Base-by-base conservation (phyloP, 129 eudicot species). In the Solidago caesia region DNA sequence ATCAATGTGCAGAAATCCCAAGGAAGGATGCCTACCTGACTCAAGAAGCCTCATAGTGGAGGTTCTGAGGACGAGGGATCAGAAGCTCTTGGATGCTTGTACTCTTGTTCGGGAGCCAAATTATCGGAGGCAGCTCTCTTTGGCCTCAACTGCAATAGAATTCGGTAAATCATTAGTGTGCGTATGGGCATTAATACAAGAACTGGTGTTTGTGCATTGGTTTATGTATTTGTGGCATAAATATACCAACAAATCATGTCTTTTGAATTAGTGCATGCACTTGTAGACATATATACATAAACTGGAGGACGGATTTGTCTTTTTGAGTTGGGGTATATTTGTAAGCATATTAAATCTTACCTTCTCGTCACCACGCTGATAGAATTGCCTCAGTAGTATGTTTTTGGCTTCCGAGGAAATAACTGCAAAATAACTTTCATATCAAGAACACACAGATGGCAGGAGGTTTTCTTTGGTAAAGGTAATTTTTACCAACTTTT, bases 51-150 rank as follows among this genome's bases (percentile, higher is more conserved):
- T 88, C 84, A 85, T 26, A 61, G 47, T 51, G 55, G 79, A 77
- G 75, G 59, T 14, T 82, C 79, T 4, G 91, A 86, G 57, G 91
- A 67, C 27, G 91, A 83, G 76, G 91, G 87, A 27, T 80, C 63
- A 61, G 95, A 84, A 69, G 92, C 89, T 70, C 92, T 87, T 25
- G 71, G 85, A 75, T 85, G 92, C 87, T 89, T 89, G 79, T 75
- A 44, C 59, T 80, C 90, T 48, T 79, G 91, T 84, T 87, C 92
- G 3, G 92, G 90, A 62, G 81, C 72, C 69, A 81, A 66, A 79
- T 64, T 80, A 53, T 89, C 96, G 2, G 85, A 77, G 52, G 96
- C 96, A 44, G 90, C 88, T 85, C 92, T 83, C 82, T 89, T 89
- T 73, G 88, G 82, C 74, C 88, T 83, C 85, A 87, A 74, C 96